These are phyloP conservation scores for Cercophora samala DNA, from an alignment of 495 filamentous ascomycete species.

Conservation along the genomic window DNA sequence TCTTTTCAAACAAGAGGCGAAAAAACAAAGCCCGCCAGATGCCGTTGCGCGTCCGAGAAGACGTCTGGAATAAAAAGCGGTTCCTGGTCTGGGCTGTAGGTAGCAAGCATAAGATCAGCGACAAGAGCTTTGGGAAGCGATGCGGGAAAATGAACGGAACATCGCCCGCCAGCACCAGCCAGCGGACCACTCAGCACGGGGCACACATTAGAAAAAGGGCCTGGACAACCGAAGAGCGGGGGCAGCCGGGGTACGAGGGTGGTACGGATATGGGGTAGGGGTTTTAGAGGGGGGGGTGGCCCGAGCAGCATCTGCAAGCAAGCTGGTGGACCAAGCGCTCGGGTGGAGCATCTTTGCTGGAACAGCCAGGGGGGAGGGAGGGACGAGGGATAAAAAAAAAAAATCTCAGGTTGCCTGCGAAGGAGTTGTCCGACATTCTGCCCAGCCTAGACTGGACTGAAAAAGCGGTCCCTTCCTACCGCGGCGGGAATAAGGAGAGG, in stretches of 20 bases:
- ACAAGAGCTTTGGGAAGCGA: constrained; percentile 18
- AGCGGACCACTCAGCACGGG: constrained; percentile 20
- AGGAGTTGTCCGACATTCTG: not conserved
- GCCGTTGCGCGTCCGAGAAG: constrained; percentile 5
- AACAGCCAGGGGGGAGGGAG: constrained; percentile 2
- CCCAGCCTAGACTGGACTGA: not conserved
- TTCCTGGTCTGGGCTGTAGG: constrained; percentile 13
- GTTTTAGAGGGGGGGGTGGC: constrained; percentile 26
- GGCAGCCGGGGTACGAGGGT: constrained; percentile 12
- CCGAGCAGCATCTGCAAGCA: constrained; percentile 30
- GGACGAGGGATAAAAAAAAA: constrained; percentile 30
- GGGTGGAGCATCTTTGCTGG: constrained; percentile 26
- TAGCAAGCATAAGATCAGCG: constrained; percentile 24
- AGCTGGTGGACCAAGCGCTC: constrained; percentile 39
- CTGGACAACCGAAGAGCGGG: constrained; percentile 24
- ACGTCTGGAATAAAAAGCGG: constrained; percentile 8
- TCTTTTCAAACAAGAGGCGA: not conserved
- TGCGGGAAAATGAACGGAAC: constrained; percentile 34
- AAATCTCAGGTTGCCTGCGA: not conserved
- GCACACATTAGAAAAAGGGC: constrained; percentile 31
- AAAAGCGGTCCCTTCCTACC: constrained; percentile 6
- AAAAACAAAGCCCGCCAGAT: not conserved
- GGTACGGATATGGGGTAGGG: constrained; percentile 2
- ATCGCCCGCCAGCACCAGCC: not conserved
- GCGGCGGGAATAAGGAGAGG: not conserved